These are phyloP conservation scores for Orbilia oligospora DNA, from an alignment of 2,329 filamentous ascomycete genomes.

Conservation along the genomic window DNA sequence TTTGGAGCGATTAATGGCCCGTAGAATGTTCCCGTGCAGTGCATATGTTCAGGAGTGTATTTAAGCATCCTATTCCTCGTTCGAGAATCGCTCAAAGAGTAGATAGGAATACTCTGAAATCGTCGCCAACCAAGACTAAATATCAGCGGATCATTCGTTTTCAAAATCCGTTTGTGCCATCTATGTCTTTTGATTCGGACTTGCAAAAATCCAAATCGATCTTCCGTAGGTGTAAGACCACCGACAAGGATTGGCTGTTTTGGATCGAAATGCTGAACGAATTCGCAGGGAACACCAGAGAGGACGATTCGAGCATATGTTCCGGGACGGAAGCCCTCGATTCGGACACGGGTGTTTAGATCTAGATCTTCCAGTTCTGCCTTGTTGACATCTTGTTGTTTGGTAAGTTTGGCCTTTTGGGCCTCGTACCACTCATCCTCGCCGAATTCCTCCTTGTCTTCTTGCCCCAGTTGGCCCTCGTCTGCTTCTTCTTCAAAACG, in stretches of 20 bases:
- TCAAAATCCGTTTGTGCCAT: slow-evolving; percentile 99
- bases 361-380: slow-evolving; percentile 91
- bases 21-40: slow-evolving; percentile 96
- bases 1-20: slow-evolving; percentile 95
- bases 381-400: slow-evolving; percentile 96
- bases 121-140: slow-evolving; percentile 96
- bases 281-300: slow-evolving; percentile 90
- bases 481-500: slow-evolving; percentile 97
- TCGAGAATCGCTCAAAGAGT: slow-evolving; percentile 93
- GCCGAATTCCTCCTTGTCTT: slow-evolving; percentile 82
- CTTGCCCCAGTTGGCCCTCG: slow-evolving; percentile 72
- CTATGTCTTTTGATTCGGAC: slow-evolving; percentile 96
- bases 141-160: slow-evolving; percentile 97
- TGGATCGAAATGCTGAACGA: slow-evolving; percentile 84
- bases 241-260: slow-evolving; percentile 88
- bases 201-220: slow-evolving; percentile 95
- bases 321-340: slow-evolving; percentile 91
- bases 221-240: slow-evolving; percentile 92
- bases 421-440: slow-evolving; percentile 99
- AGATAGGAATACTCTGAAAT: slow-evolving; percentile 92
- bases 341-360: slow-evolving; percentile 82
- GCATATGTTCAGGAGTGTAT: slow-evolving; percentile 99
- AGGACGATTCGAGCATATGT: slow-evolving; percentile 94
- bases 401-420: slow-evolving; percentile 94
- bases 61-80: slow-evolving; percentile 98